Conservation (phyloP, 139 green algal species). For the Chlamydomonas incerta region DNA sequence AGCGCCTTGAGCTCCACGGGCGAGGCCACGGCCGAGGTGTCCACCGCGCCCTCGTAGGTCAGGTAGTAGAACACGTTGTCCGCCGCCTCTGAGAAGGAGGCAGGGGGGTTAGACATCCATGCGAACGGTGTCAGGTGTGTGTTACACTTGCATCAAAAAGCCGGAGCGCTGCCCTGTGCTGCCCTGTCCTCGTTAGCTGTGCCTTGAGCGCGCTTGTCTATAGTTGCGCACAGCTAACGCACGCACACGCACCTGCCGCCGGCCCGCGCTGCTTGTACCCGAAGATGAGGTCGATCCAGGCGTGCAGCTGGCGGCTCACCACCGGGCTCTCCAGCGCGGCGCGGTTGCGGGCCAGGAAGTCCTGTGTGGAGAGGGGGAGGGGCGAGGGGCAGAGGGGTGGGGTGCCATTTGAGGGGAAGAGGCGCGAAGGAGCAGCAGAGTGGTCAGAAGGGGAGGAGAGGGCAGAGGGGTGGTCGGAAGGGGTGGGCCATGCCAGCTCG, state of each 20-base stretch:
- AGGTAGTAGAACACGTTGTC: constrained; percentile 93
- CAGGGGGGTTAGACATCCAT: not conserved
- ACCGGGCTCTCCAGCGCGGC: constrained; percentile 78
- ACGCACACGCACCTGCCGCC: constrained; percentile 46
- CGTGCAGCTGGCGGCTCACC: constrained; percentile 88
- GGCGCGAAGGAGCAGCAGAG: no score
- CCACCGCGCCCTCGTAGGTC: constrained; percentile 89
- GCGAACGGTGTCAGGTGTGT: no score
- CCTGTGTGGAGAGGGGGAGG: constrained; percentile 31
- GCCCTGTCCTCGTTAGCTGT: no score
- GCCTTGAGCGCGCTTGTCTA: no score
- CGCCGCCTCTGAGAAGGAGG: constrained; percentile 68
- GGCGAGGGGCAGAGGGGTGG: no score
- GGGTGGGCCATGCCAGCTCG: no score
- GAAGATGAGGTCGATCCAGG: constrained; percentile 96
- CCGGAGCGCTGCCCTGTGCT: no score
- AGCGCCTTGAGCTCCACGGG: constrained; percentile 72
- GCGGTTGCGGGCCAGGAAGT: constrained; percentile 67
- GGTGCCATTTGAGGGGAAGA: no score
- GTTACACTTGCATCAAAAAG: no score
- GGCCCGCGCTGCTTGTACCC: constrained; percentile 85
- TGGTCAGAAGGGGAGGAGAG: no score
- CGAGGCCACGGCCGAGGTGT: constrained; percentile 68
- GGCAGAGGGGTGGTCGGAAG: no score
- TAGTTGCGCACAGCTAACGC: no score